These are phyloP conservation scores for Penicillium sp. DNA, from an alignment of 2,329 filamentous ascomycete species.

Conservation along the genomic window DNA sequence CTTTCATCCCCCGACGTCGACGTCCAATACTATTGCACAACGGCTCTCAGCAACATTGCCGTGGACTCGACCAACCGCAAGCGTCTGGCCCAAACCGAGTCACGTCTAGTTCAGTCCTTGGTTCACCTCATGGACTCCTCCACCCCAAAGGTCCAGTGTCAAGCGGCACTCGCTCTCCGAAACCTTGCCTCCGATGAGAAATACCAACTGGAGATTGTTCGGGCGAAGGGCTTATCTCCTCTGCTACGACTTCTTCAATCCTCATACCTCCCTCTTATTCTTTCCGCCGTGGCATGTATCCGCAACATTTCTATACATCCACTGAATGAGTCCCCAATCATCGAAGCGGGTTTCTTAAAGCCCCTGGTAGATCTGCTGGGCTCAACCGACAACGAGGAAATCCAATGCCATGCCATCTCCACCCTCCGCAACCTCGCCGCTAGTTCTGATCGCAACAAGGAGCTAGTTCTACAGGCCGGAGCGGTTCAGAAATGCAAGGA, in stretches of 20 bases:
- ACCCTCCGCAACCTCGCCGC: conserved; percentile 93
- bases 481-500: conserved; percentile 99
- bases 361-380: conserved; percentile 91
- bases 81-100: conserved; percentile 86
- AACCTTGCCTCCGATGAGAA: conserved; percentile 98
- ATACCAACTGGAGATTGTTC: conserved; percentile 96
- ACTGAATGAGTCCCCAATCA: conserved; percentile 96
- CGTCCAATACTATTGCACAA: conserved; percentile 99
- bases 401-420: conserved; percentile 97
- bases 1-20: conserved; percentile 92
- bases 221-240: conserved; percentile 80
- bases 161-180: conserved; percentile 88
- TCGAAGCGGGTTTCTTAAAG: conserved; percentile 93
- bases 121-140: conserved; percentile 97
- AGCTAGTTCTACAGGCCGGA: conserved; percentile 92
- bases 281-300: conserved; percentile 96
- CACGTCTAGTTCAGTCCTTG: conserved; percentile 87
- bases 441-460: conserved; percentile 96
- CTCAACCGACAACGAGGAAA: conserved; percentile 96
- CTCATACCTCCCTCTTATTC: conserved; percentile 90
- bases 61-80: conserved; percentile 90
- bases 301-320: conserved; percentile 99
- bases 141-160: conserved; percentile 96
- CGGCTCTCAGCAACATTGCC: conserved; percentile 96
- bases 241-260: conserved; percentile 90